Base-by-base conservation (phyloP, 495 filamentous ascomycete species). In the Glarea lozoyensis region DNA sequence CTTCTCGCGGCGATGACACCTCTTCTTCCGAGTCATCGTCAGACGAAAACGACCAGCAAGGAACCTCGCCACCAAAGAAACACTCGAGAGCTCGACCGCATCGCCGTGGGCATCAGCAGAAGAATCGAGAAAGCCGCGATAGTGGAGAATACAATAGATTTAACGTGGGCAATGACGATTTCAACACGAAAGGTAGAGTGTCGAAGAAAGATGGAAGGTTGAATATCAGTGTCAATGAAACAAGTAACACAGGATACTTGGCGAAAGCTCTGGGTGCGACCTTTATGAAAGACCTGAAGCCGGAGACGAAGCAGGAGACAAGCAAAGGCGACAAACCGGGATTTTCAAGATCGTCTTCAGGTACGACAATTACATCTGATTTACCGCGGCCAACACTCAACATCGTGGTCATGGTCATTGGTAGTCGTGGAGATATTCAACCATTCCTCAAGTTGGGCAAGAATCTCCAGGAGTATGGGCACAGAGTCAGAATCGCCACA, bases 341-440 rank as follows among this genome's bases (percentile, higher is more conserved):
- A 17, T 24, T 27, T 16, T 35, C 41, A 38, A 22, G 19, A 49
- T 53, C 9, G 31, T 55, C 21, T 41, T 50, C 21, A 45, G 52
- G 30, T 32, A 44, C 22, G 20, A 40, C 10, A 20, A 42, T 6
- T 32, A 57, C 31, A 20, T 46, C 31, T 19, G 41, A 33, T 49
- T 43, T 10, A 56, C 58, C 50, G 10, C 11, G 29, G 5, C 76
- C 81, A 4, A 69, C 54, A 21, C 55, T 88, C 16, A 88, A 86
- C 54, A 79, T 88, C 12, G 84, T 87, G 0, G 73, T 88, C 18
- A 86, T 86, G 69, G 83, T 88, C 4, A 84, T 88, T 42, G 84
- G 84, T 0, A 82, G 76, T 5, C 54, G 84, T 37, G 84, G 84
- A 6, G 84, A 88, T 56, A 81, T 85, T 21, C 84, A 88, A 53